Conservation (phyloP, 129 eudicot species). For the Saussurea involucrata region DNA sequence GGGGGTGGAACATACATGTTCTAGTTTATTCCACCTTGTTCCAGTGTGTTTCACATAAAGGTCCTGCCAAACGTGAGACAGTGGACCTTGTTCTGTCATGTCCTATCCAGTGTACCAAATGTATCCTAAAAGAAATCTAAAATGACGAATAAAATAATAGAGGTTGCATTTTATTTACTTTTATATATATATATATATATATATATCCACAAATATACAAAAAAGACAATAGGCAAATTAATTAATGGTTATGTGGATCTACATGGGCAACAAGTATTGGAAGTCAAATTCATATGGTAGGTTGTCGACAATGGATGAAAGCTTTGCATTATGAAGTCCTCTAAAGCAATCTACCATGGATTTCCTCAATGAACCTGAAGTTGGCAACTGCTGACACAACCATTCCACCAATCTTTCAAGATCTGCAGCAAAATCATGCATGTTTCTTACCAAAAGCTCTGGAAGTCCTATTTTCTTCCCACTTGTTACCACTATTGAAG, state of each 20-base stretch:
- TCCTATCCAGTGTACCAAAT: too few relatives aligned
- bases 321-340: slow-evolving; percentile 43
- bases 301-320: slow-evolving; percentile 61
- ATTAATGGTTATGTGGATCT: not conserved
- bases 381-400: slow-evolving; percentile 82
- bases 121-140: not conserved
- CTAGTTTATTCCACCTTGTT: too few relatives aligned
- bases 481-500: slow-evolving; percentile 64
- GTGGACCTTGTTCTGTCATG: too few relatives aligned
- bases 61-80: too few relatives aligned
- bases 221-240: not conserved
- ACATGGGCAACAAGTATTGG: slow-evolving; percentile 67
- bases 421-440: slow-evolving; percentile 62
- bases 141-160: not conserved
- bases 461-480: slow-evolving; percentile 74
- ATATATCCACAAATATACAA: slow-evolving; percentile 13
- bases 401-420: slow-evolving; percentile 64
- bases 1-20: too few relatives aligned
- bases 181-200: not conserved
- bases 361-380: slow-evolving; percentile 87
- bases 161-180: not conserved
- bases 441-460: slow-evolving; percentile 63
- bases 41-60: too few relatives aligned
- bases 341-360: slow-evolving; percentile 91
- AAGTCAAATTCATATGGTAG: slow-evolving; percentile 84